Evolutionary conservation across 148 eudicot species (phyloP).

Genomic region (Cornus suecica): DNA sequence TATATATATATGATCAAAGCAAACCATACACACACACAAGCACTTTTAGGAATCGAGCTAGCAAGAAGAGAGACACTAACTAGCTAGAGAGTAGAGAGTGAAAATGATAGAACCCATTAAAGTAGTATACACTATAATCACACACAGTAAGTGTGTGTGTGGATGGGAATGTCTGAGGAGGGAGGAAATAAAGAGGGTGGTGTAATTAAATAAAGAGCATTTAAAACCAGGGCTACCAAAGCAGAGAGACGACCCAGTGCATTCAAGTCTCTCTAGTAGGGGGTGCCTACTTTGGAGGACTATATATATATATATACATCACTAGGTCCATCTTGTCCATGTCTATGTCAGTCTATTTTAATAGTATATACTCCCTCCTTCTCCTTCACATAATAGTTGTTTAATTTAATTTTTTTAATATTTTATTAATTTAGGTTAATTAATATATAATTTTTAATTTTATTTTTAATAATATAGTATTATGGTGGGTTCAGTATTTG

Average conservation of each 20-base stretch:
- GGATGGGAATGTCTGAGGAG: slow-evolving; percentile 14
- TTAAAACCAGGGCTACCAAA: slow-evolving; percentile 21
- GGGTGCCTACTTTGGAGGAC: neutral
- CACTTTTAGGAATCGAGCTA: neutral
- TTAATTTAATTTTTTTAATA: too few species aligned
- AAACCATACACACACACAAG: too few species aligned
- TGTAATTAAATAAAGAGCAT: slow-evolving; percentile 10
- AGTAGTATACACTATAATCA: too few species aligned
- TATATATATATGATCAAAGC: neutral
- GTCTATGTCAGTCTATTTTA: too few species aligned
- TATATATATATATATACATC: too few species aligned
- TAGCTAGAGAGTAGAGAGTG: neutral
- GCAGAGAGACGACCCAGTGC: slow-evolving; percentile 23
- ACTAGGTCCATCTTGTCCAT: neutral
- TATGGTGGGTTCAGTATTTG: too few species aligned
- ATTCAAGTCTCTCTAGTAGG: slow-evolving; percentile 15
- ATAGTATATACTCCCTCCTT: too few species aligned
- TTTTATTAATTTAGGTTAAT: too few species aligned
- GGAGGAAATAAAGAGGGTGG: slow-evolving; percentile 2
- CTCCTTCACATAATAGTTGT: too few species aligned
- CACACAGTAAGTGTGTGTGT: neutral
- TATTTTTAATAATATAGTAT: too few species aligned
- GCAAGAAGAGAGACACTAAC: neutral
- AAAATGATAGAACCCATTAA: neutral
- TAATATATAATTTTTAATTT: too few species aligned